Percentiles rank a stretch among this genome's conserved stretches.
These are phyloP conservation scores for Theobroma cacao DNA, from an alignment of 345 rosid genomes.

Conservation along the genomic window DNA sequence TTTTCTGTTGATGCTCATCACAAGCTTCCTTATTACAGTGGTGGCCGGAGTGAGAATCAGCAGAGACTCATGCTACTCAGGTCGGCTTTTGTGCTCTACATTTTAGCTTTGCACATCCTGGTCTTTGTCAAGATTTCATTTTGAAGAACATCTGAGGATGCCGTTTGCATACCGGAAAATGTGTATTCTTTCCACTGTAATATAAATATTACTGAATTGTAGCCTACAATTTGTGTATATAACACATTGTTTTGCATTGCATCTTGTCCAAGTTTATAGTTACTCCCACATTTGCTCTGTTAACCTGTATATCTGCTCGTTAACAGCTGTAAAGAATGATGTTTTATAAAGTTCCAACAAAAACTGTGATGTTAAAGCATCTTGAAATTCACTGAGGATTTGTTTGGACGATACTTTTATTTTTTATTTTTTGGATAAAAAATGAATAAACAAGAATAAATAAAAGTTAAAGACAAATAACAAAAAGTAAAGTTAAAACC, in stretches of 20 bases:
- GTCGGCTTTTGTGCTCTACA: slow-evolving; percentile 83
- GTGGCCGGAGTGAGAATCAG: slow-evolving; percentile 55
- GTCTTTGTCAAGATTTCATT: slow-evolving; percentile 91
- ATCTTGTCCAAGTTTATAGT: not conserved
- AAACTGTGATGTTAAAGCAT: not conserved
- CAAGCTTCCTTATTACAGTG: slow-evolving; percentile 56
- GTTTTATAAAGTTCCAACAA: not conserved
- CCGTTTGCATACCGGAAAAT: not conserved
- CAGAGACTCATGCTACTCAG: slow-evolving; percentile 72
- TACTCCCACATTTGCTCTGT: not conserved
- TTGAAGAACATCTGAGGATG: slow-evolving; percentile 40
- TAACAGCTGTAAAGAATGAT: not conserved
- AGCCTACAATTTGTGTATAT: not conserved
- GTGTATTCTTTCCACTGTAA: not conserved
- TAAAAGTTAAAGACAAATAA: too few species aligned
- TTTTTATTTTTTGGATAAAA: too few species aligned
- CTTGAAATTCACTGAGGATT: too few species aligned
- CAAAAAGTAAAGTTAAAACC: too few species aligned
- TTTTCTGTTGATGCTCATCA: slow-evolving; percentile 37
- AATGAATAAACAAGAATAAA: too few species aligned
- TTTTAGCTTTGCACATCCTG: slow-evolving; percentile 65
- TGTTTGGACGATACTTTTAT: too few species aligned
- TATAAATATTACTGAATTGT: not conserved
- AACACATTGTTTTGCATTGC: not conserved
- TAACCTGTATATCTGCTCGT: not conserved